phyloP scores from a whole-genome alignment of 2,329 filamentous ascomycete genomes.

The Hysterium pulicare region DNA sequence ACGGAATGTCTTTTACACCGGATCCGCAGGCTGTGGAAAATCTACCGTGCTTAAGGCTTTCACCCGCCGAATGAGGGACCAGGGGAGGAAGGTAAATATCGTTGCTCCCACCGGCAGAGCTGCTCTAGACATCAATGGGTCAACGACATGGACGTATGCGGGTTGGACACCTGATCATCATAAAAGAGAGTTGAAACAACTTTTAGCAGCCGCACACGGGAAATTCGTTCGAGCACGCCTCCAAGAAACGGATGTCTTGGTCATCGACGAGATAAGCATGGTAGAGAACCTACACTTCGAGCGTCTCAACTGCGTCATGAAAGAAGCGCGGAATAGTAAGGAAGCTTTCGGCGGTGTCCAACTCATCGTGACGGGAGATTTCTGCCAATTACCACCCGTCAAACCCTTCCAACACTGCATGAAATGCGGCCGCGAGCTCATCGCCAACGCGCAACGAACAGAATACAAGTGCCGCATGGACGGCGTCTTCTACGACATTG shows the following conservation, averaged over 20 bases:
- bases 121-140: conserved; percentile 55
- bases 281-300: conserved; percentile 55
- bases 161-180: conserved; percentile 52
- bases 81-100: conserved; percentile 45
- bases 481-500: conserved; percentile 41
- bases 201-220: conserved; percentile 32
- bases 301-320: conserved; percentile 50
- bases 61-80: conserved; percentile 35
- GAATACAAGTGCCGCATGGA: conserved; percentile 34
- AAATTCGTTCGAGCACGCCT: conserved; percentile 39
- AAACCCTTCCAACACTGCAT: conserved; percentile 55
- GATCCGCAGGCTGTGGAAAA: conserved; percentile 61
- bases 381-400: conserved; percentile 59
- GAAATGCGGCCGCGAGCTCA: conserved; percentile 42
- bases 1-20: conserved; percentile 62
- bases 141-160: conserved; percentile 56
- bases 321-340: conserved; percentile 28
- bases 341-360: conserved; percentile 50
- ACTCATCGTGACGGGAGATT: conserved; percentile 58
- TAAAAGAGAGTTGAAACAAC: conserved; percentile 39
- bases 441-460: conserved; percentile 12
- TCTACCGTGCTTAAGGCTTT: conserved; percentile 54
- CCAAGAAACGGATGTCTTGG: conserved; percentile 50
- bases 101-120: conserved; percentile 60
- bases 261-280: conserved; percentile 68